phyloP scores from a whole-genome alignment of 768 basidiomycete genomes.

The Suillus cothurnatus region DNA sequence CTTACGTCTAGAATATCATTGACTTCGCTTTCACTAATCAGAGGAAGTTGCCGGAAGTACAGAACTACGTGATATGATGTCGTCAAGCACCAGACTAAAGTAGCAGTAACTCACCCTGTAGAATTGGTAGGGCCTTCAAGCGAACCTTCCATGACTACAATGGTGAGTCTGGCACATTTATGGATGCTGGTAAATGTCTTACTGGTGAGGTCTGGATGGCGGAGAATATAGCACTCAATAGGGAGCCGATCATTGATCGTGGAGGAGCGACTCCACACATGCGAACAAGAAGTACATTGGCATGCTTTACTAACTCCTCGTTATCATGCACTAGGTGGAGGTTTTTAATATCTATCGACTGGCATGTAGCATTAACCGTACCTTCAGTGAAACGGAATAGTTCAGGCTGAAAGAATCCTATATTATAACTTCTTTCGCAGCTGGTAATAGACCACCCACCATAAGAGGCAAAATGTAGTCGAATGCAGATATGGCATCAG shows the following conservation, averaged over 20 bases:
- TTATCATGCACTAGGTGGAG: constrained; percentile 63
- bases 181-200: constrained; percentile 26
- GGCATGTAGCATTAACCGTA: constrained; percentile 22
- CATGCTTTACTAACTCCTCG: constrained; percentile 64
- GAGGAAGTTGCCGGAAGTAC: constrained; percentile 87
- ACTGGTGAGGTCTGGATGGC: constrained; percentile 79
- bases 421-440: constrained; percentile 2
- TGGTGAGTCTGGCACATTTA: constrained; percentile 8
- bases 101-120: constrained; percentile 56
- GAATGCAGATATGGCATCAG: constrained; percentile 74
- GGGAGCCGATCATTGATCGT: constrained; percentile 60
- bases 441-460: constrained; percentile 43
- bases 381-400: constrained; percentile 76
- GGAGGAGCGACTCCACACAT: constrained; percentile 89
- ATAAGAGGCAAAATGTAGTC: constrained; percentile 83
- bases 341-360: constrained; percentile 5
- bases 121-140: constrained; percentile 80
- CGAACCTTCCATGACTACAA: constrained; percentile 84
- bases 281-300: constrained; percentile 71
- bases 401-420: constrained; percentile 54
- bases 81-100: not conserved
- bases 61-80: constrained; percentile 49
- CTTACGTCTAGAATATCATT: constrained; percentile 79
- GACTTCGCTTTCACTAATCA: constrained; percentile 74
- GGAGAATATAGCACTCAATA: constrained; percentile 73